phyloP scores from a whole-genome alignment of 805 yeast genomes.

The Wickerhamiella domercqiae region DNA sequence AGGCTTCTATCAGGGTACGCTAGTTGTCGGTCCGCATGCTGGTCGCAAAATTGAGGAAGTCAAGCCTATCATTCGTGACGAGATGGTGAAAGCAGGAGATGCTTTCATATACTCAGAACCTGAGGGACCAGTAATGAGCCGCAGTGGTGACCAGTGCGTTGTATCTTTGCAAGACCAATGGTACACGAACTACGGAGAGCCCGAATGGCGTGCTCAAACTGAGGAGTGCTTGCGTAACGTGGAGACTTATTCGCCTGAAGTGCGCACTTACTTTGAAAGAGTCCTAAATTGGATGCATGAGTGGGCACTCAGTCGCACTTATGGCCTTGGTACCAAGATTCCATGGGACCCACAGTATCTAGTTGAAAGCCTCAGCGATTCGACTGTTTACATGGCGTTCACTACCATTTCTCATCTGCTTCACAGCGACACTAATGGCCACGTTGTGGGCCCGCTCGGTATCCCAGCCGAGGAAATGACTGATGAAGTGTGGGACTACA shows the following conservation, averaged over 20 bases:
- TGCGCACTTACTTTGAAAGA: slow-evolving; percentile 82
- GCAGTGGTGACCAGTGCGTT: slow-evolving; percentile 93
- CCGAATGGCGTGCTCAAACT: slow-evolving; percentile 68
- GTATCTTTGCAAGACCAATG: slow-evolving; percentile 97
- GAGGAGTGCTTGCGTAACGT: slow-evolving; percentile 58
- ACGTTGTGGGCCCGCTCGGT: slow-evolving; percentile 51
- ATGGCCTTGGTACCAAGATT: slow-evolving; percentile 84
- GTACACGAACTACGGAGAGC: slow-evolving; percentile 96
- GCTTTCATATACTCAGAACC: slow-evolving; percentile 94
- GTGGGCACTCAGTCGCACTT: slow-evolving; percentile 97
- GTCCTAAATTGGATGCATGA: slow-evolving; percentile 91
- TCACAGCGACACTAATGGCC: slow-evolving; percentile 78
- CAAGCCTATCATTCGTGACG: slow-evolving; percentile 72
- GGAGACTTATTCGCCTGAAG: slow-evolving; percentile 71
- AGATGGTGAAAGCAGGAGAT: slow-evolving; percentile 56
- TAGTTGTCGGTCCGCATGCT: slow-evolving; percentile 64
- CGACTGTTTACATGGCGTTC: slow-evolving; percentile 89
- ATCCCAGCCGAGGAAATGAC: slow-evolving; percentile 77
- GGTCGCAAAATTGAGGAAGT: slow-evolving; percentile 89
- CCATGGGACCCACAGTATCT: slow-evolving; percentile 95
- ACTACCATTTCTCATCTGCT: slow-evolving; percentile 79
- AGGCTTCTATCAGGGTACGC: slow-evolving; percentile 80
- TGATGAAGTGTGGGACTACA: slow-evolving; percentile 82
- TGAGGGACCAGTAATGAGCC: slow-evolving; percentile 72
- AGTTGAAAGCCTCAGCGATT: slow-evolving; percentile 90